These are phyloP conservation scores for Anethum foeniculum DNA, from an alignment of 140 eudicot genomes.

Conservation along the genomic window DNA sequence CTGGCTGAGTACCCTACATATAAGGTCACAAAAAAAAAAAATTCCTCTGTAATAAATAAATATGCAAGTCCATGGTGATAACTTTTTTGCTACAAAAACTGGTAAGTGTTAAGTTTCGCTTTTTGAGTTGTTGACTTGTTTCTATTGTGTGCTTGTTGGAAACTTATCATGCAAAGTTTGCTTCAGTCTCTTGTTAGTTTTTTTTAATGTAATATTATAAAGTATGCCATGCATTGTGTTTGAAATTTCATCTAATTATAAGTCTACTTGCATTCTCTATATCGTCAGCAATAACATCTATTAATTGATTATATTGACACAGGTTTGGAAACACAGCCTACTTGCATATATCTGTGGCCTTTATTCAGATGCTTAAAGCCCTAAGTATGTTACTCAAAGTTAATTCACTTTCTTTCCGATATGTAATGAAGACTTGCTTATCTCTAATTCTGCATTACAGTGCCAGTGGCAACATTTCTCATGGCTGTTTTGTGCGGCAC, in stretches of 20 bases:
- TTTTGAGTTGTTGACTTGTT: background rate
- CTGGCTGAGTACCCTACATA: background rate
- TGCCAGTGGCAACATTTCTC: slow-evolving; percentile 70
- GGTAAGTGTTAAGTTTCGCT: background rate
- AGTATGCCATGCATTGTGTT: background rate
- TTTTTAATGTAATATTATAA: background rate
- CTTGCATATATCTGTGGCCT: slow-evolving; percentile 64
- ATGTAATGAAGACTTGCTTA: background rate
- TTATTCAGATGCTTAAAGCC: slow-evolving; percentile 79
- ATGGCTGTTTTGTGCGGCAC: slow-evolving; percentile 72
- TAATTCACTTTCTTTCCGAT: background rate
- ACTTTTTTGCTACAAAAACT: background rate
- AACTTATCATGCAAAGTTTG: background rate
- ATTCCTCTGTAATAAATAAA: background rate
- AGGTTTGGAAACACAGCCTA: slow-evolving; percentile 79
- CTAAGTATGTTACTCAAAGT: slow-evolving; percentile 32
- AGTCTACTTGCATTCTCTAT: background rate
- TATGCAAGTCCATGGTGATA: background rate
- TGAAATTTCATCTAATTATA: background rate
- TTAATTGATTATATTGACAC: slow-evolving; percentile 6
- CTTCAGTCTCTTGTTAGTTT: background rate
- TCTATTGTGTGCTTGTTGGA: background rate
- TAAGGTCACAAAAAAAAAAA: background rate
- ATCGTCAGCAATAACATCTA: background rate
- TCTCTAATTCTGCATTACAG: slow-evolving; percentile 21